Conservation (phyloP, 148 eudicot species). For the Heliosperma pusillum region DNA sequence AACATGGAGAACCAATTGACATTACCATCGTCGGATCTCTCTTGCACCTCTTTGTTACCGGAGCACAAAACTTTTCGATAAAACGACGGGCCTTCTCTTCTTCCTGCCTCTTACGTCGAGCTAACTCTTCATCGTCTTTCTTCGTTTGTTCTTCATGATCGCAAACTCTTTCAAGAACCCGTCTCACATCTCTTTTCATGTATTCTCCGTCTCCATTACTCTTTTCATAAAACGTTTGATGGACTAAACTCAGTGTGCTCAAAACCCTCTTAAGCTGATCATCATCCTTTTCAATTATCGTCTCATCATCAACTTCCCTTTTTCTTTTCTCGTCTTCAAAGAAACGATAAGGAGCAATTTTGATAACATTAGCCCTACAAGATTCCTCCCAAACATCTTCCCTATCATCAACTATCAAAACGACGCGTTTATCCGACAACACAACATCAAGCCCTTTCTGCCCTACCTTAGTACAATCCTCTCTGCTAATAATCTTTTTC, state of each 20-base stretch:
- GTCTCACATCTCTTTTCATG: too few relatives aligned
- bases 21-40: too few relatives aligned
- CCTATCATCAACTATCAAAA: slow-evolving; percentile 13
- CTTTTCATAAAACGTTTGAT: background rate
- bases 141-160: background rate
- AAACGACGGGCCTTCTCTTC: background rate
- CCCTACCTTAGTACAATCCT: background rate
- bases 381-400: background rate
- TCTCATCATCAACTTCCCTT: background rate
- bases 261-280: background rate
- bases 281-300: background rate
- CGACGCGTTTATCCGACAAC: background rate
- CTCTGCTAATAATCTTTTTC: slow-evolving; percentile 6
- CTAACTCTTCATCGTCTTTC: background rate
- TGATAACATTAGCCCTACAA: background rate
- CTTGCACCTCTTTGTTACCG: background rate
- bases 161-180: background rate
- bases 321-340: background rate
- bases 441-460: slow-evolving; percentile 10
- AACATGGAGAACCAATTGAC: too few relatives aligned
- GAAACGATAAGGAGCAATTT: background rate
- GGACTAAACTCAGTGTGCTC: background rate
- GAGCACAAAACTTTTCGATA: background rate
- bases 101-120: background rate
- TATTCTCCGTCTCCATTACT: background rate